Evolutionary conservation across 768 basidiomycete species (phyloP).

Genomic region (Russula dissimulans): DNA sequence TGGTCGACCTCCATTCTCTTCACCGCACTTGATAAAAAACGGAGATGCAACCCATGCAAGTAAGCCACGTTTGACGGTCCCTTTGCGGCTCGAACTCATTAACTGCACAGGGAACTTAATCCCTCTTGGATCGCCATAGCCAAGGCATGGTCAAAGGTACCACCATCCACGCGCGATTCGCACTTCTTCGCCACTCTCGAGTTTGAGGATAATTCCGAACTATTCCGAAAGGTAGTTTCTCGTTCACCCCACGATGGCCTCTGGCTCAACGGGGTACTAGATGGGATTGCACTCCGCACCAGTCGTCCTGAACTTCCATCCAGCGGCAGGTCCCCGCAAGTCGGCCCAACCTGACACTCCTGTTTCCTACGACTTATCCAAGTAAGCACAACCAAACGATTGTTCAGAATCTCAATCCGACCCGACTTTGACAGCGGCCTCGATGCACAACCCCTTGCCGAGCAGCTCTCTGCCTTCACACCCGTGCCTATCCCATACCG

Average conservation of each 20-base stretch:
- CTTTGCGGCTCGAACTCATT: neutral
- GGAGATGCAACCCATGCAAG: conserved; percentile 91
- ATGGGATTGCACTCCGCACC: conserved; percentile 80
- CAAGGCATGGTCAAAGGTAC: conserved; percentile 65
- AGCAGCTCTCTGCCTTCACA: conserved; percentile 64
- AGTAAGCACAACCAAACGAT: conserved; percentile 35
- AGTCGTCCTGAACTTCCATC: conserved; percentile 65
- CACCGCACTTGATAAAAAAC: conserved; percentile 74
- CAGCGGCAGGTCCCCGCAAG: conserved; percentile 60
- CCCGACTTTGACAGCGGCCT: conserved; percentile 54
- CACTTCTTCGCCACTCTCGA: conserved; percentile 94
- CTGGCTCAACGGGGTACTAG: conserved; percentile 32
- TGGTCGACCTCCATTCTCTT: conserved; percentile 86
- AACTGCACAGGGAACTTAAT: conserved; percentile 62
- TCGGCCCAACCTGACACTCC: conserved; percentile 45
- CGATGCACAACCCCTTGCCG: conserved; percentile 65
- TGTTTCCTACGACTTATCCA: conserved; percentile 67
- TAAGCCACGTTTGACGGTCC: conserved; percentile 30
- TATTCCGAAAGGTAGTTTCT: conserved; percentile 70
- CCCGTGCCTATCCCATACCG: conserved; percentile 76
- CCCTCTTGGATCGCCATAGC: conserved; percentile 77
- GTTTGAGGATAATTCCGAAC: conserved; percentile 63
- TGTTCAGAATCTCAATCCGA: neutral
- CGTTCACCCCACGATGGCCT: neutral
- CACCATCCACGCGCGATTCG: conserved; percentile 51